Percentiles rank a stretch among this genome's conserved stretches.
Conservation (phyloP, 441 rosid genomes). For the Euphorbia celastroides region DNA sequence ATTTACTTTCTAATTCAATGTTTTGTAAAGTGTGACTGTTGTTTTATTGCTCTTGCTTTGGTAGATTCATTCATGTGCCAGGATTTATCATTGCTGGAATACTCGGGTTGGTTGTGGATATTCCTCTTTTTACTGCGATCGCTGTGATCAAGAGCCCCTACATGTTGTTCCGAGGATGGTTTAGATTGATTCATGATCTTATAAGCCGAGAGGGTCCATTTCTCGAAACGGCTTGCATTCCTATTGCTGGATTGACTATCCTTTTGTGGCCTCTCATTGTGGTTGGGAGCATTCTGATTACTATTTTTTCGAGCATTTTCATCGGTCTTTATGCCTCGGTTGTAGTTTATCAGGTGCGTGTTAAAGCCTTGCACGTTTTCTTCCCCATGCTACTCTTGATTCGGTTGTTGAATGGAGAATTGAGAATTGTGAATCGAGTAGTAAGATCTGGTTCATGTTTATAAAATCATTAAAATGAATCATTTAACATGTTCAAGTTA, state of each 20-base stretch:
- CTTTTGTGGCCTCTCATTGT: conserved; percentile 76
- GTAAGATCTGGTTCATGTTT: too few relatives aligned
- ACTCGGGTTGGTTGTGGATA: conserved; percentile 54
- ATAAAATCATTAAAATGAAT: too few relatives aligned
- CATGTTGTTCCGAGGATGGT: conserved; percentile 78
- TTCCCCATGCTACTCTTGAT: not conserved
- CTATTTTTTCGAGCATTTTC: conserved; percentile 59
- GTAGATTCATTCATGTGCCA: conserved; percentile 71
- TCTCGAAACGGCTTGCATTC: conserved; percentile 78
- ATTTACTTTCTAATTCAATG: not conserved
- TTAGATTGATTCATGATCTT: conserved; percentile 54
- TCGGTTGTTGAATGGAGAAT: too few relatives aligned
- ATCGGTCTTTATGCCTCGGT: conserved; percentile 68
- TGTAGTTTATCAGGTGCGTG: conserved; percentile 61
- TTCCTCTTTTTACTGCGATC: conserved; percentile 61
- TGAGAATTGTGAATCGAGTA: too few relatives aligned
- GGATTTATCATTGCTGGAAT: conserved; percentile 68
- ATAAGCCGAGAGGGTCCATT: conserved; percentile 76
- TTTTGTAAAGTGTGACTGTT: too few relatives aligned
- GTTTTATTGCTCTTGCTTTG: too few relatives aligned
- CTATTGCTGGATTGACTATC: conserved; percentile 68
- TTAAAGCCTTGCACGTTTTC: not conserved
- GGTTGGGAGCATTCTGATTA: conserved; percentile 49
- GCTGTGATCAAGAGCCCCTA: conserved; percentile 68
- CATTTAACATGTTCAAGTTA: too few relatives aligned